Percentiles rank a stretch among this genome's conserved stretches.
Evolutionary conservation across 352 stramenopile genomes (phyloP).

Genomic region (Bremia lactucae): DNA sequence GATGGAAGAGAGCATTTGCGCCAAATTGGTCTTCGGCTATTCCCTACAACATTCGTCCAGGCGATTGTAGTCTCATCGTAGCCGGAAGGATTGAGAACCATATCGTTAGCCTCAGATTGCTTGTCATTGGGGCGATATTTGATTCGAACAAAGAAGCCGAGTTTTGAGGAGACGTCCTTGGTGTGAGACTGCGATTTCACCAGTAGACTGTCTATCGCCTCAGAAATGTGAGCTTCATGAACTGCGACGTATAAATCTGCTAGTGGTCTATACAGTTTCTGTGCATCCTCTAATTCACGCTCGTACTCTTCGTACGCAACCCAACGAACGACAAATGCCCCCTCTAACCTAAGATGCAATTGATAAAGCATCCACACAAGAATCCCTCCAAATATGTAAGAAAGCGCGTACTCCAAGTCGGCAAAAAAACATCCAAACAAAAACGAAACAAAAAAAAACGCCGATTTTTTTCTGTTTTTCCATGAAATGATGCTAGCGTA

Average conservation of each 20-base stretch:
- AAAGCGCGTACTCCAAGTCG: conserved; percentile 62
- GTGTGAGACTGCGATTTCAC: conserved; percentile 46
- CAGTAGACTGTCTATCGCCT: conserved; percentile 42
- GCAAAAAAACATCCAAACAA: conserved; percentile 54
- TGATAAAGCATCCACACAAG: conserved; percentile 77
- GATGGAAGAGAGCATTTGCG: conserved; percentile 24
- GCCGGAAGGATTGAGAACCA: conserved; percentile 52
- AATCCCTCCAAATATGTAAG: conserved; percentile 48
- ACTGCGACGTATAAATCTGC: conserved; percentile 62
- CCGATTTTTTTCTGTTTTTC: conserved; percentile 79
- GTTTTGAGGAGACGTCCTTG: conserved; percentile 54
- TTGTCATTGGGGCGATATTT: conserved; percentile 80
- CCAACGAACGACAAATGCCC: conserved; percentile 53
- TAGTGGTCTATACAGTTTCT: conserved; percentile 64
- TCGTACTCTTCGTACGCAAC: conserved; percentile 76
- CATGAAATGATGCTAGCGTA: conserved; percentile 76
- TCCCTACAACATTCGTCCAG: conserved; percentile 62
- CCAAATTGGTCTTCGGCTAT: conserved; percentile 39
- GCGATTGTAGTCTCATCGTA: conserved; percentile 61
- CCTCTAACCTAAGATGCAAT: conserved; percentile 54
- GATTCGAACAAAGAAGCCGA: conserved; percentile 59
- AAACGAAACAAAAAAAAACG: conserved; percentile 49
- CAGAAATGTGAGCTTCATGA: conserved; percentile 52
- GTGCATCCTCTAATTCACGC: conserved; percentile 51
- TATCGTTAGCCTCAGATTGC: conserved; percentile 30